Conservation (phyloP, 139 green algal genomes). For the Picochlorum sp. region DNA sequence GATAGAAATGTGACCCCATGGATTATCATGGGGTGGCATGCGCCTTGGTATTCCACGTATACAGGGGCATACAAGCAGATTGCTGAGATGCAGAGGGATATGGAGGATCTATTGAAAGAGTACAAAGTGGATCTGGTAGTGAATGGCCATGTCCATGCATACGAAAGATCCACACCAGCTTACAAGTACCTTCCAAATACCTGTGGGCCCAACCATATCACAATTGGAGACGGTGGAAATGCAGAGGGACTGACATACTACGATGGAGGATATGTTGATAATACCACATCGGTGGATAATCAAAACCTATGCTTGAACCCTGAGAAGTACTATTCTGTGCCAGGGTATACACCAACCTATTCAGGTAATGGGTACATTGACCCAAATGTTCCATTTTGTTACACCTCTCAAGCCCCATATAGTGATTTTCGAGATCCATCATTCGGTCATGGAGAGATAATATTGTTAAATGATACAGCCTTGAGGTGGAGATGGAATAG, state of each 20-base stretch:
- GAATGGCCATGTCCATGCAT: background rate
- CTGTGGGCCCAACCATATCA: background rate
- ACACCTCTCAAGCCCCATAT: background rate
- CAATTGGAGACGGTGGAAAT: background rate
- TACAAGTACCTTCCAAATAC: background rate
- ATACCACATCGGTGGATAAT: no score
- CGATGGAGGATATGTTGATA: no score
- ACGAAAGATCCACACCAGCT: background rate
- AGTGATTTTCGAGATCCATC: no score
- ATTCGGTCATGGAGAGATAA: no score
- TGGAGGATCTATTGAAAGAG: constrained; percentile 53
- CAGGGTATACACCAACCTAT: background rate
- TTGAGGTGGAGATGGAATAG: no score
- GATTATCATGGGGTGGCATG: constrained; percentile 63
- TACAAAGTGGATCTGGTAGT: constrained; percentile 62
- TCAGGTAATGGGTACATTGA: constrained; percentile 2
- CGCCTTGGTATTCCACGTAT: constrained; percentile 38
- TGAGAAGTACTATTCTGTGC: background rate
- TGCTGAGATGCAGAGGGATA: constrained; percentile 3
- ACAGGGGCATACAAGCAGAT: background rate
- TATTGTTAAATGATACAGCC: no score
- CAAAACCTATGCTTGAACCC: no score
- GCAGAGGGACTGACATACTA: background rate
- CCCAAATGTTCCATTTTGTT: background rate
- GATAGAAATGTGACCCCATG: constrained; percentile 61